Evolutionary conservation across 805 yeast species (phyloP).

Genomic region (Metschnikowia arizonensis): DNA sequence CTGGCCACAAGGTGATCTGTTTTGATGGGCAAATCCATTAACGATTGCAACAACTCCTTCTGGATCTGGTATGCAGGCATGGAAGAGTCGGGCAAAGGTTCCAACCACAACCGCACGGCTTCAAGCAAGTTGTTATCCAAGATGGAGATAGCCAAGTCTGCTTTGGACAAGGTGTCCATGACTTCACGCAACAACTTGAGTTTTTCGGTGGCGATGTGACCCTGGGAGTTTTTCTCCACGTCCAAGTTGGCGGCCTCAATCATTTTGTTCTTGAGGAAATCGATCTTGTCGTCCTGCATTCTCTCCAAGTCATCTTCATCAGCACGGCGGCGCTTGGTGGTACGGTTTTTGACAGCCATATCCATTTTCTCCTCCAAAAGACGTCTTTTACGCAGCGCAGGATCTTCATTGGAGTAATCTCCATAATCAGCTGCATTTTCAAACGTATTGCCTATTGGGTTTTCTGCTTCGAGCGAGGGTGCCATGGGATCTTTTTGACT

Average conservation of each 20-base stretch:
- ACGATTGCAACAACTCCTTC: slow-evolving; percentile 72
- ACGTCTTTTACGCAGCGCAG: slow-evolving; percentile 52
- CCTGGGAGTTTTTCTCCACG: slow-evolving; percentile 55
- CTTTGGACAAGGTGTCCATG: slow-evolving; percentile 67
- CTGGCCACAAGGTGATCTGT: slow-evolving; percentile 93
- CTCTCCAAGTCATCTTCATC: slow-evolving; percentile 94
- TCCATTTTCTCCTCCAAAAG: slow-evolving; percentile 79
- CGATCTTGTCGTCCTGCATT: slow-evolving; percentile 88
- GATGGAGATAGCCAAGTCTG: slow-evolving; percentile 84
- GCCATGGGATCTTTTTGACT: slow-evolving; percentile 10
- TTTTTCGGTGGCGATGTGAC: slow-evolving; percentile 71
- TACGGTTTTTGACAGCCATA: slow-evolving; percentile 62
- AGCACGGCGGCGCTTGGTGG: slow-evolving; percentile 58
- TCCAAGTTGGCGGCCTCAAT: slow-evolving; percentile 79
- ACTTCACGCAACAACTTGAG: slow-evolving; percentile 78
- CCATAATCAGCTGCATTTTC: not conserved
- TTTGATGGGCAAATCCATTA: slow-evolving; percentile 81
- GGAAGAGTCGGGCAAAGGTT: slow-evolving; percentile 96
- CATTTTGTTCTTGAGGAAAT: slow-evolving; percentile 82
- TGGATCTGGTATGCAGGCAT: slow-evolving; percentile 97
- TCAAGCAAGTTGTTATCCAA: slow-evolving; percentile 90
- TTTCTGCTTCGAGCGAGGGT: slow-evolving; percentile 8
- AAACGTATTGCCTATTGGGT: slow-evolving; percentile 2
- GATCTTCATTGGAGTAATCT: slow-evolving; percentile 30
- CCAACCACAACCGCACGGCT: slow-evolving; percentile 94